phyloP scores from a whole-genome alignment of 2,329 filamentous ascomycete genomes.

The Diatrype stigma region DNA sequence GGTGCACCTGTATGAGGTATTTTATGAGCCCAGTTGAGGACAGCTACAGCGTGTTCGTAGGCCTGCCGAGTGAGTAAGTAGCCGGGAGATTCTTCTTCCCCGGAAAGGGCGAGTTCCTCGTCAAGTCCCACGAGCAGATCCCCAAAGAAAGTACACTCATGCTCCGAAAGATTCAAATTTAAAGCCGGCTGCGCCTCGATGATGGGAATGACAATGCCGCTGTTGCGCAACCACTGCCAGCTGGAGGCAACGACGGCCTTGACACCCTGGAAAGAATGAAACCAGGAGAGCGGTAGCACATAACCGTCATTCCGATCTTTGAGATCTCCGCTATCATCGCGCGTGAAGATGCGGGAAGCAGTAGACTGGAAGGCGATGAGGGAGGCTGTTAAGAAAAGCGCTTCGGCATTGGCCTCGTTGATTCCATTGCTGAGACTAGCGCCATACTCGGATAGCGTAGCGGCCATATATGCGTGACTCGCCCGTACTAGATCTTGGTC shows the following conservation, averaged over 20 bases:
- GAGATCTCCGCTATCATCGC: slow-evolving; percentile 44
- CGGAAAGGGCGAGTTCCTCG: slow-evolving; percentile 43
- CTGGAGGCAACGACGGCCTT: slow-evolving; percentile 61
- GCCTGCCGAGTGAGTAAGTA: slow-evolving; percentile 43
- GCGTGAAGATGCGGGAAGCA: slow-evolving; percentile 57
- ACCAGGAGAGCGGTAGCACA: slow-evolving; percentile 58
- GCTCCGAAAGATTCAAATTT: slow-evolving; percentile 53
- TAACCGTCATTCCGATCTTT: slow-evolving; percentile 43
- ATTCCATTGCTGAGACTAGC: slow-evolving; percentile 53
- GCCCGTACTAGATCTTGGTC: slow-evolving; percentile 58
- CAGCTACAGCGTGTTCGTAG: slow-evolving; percentile 61
- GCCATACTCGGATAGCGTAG: slow-evolving; percentile 58
- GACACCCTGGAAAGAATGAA: slow-evolving; percentile 64
- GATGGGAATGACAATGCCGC: slow-evolving; percentile 53
- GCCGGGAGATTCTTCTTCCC: slow-evolving; percentile 10
- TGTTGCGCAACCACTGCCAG: slow-evolving; percentile 60
- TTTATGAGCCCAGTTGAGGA: slow-evolving; percentile 62
- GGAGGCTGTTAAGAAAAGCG: slow-evolving; percentile 58
- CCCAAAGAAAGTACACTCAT: slow-evolving; percentile 55
- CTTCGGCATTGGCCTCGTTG: slow-evolving; percentile 55
- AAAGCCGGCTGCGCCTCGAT: slow-evolving; percentile 61
- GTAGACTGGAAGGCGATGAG: slow-evolving; percentile 65
- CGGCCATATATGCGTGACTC: slow-evolving; percentile 62
- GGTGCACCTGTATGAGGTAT: slow-evolving; percentile 55
- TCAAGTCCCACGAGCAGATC: slow-evolving; percentile 55